A percentile compares a stretch with the other conserved stretches of the same genome.
These are phyloP conservation scores for Biscogniauxia marginata DNA, from an alignment of 2,329 filamentous ascomycete species.

Conservation along the genomic window DNA sequence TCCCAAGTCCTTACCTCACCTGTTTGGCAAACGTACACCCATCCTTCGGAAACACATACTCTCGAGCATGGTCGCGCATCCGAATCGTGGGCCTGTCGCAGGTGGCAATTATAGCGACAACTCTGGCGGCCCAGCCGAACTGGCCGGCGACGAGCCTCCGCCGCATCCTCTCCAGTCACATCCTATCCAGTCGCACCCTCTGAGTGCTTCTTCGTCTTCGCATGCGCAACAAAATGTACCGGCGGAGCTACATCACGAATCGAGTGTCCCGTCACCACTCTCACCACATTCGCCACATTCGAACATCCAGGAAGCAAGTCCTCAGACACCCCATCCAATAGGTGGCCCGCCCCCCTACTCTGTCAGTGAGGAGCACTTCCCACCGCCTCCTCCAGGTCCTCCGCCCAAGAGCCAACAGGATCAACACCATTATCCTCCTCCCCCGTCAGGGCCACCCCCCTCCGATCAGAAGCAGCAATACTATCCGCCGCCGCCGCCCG, in stretches of 20 bases:
- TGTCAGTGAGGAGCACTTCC: constrained; percentile 7
- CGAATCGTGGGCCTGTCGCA: neutral
- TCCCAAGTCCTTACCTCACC: too few species aligned
- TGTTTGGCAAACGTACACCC: too few species aligned
- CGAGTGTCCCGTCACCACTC: neutral
- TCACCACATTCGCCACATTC: neutral
- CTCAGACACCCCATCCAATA: constrained; percentile 1
- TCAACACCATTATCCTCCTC: constrained; percentile 16
- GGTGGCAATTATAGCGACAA: neutral
- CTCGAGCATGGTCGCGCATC: neutral
- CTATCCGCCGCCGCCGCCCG: constrained; percentile 1
- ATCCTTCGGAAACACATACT: too few species aligned
- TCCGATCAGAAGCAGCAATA: constrained; percentile 2
- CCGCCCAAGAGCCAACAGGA: constrained; percentile 13
- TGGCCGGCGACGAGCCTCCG: neutral
- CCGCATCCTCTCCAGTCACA: constrained; percentile 8
- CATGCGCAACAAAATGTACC: neutral
- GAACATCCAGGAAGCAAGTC: neutral
- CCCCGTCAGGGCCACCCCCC: constrained; percentile 12
- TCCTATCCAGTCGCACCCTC: neutral
- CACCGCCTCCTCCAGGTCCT: constrained; percentile 18
- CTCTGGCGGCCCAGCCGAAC: neutral
- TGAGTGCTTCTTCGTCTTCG: neutral
- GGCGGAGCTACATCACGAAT: neutral
- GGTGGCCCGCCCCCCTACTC: constrained; percentile 3